phyloP scores from a whole-genome alignment of 805 yeast species.

The Cyberlindnera petersonii region DNA sequence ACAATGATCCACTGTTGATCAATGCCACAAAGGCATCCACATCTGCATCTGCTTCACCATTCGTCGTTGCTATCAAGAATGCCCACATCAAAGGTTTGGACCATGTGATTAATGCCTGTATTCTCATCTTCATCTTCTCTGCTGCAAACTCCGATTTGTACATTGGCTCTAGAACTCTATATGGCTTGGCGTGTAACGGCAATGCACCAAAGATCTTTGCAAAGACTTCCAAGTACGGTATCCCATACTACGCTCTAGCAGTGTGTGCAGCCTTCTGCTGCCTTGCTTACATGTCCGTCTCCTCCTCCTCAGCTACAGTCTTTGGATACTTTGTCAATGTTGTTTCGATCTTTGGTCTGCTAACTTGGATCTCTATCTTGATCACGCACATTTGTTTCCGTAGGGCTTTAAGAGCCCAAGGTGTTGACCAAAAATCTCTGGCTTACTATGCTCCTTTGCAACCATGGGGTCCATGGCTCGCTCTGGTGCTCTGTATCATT shows the following conservation, averaged over 20 bases:
- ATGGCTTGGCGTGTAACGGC: constrained; percentile 68
- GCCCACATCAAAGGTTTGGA: constrained; percentile 66
- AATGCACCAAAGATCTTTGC: constrained; percentile 69
- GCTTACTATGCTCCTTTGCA: constrained; percentile 64
- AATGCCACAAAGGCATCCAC: constrained; percentile 45
- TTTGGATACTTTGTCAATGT: constrained; percentile 72
- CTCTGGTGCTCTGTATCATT: constrained; percentile 50
- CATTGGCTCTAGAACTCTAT: constrained; percentile 71
- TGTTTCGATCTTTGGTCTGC: constrained; percentile 69
- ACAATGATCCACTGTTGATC: constrained; percentile 45
- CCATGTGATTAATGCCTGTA: constrained; percentile 72
- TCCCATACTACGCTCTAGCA: constrained; percentile 57
- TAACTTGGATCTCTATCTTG: constrained; percentile 72
- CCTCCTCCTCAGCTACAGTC: constrained; percentile 50
- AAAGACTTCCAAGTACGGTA: constrained; percentile 51
- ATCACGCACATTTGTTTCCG: constrained; percentile 64
- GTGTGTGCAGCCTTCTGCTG: constrained; percentile 50
- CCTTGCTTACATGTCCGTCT: constrained; percentile 67
- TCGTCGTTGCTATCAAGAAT: constrained; percentile 72
- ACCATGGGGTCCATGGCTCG: constrained; percentile 62
- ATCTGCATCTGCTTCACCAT: constrained; percentile 75
- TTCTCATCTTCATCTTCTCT: constrained; percentile 71
- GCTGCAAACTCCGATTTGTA: constrained; percentile 80
- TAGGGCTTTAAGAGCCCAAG: constrained; percentile 65
- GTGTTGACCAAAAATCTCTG: constrained; percentile 40